Evolutionary conservation across 352 stramenopile species (phyloP).

Genomic region (Phytophthora capsici): DNA sequence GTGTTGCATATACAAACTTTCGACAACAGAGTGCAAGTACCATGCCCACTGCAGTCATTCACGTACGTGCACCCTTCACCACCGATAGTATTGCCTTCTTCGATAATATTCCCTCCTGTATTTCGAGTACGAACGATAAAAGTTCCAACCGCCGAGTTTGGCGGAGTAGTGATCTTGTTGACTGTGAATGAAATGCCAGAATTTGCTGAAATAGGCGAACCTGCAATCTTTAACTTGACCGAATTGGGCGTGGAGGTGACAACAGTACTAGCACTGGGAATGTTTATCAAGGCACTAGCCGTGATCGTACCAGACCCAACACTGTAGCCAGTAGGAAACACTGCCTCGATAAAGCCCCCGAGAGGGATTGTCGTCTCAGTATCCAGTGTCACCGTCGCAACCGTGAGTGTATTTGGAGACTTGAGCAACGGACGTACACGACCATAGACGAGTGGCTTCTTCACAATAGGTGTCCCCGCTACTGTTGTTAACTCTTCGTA

Average conservation of each 20-base stretch:
- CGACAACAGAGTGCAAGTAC: conserved; percentile 73
- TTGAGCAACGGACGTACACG: conserved; percentile 56
- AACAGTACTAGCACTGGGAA: conserved; percentile 40
- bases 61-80: conserved; percentile 69
- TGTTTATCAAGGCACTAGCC: conserved; percentile 38
- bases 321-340: conserved; percentile 55
- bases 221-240: conserved; percentile 46
- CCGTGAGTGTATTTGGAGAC: conserved; percentile 42
- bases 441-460: conserved; percentile 58
- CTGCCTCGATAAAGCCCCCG: conserved; percentile 51
- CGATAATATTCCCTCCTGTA: conserved; percentile 46
- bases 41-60: conserved; percentile 88
- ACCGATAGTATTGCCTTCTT: conserved; percentile 56
- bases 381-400: conserved; percentile 48
- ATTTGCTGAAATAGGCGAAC: conserved; percentile 34
- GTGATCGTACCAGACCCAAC: conserved; percentile 33
- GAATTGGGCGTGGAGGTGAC: conserved; percentile 33
- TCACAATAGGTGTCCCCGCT: conserved; percentile 65
- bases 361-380: conserved; percentile 46
- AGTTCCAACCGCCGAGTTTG: conserved; percentile 43
- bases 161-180: conserved; percentile 57
- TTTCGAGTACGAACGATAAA: conserved; percentile 67
- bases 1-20: conserved; percentile 67
- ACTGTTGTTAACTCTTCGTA: conserved; percentile 53
- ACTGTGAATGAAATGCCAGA: conserved; percentile 47